These are phyloP conservation scores for Cicer arietinum DNA, from an alignment of 306 rosid genomes.

Conservation along the genomic window DNA sequence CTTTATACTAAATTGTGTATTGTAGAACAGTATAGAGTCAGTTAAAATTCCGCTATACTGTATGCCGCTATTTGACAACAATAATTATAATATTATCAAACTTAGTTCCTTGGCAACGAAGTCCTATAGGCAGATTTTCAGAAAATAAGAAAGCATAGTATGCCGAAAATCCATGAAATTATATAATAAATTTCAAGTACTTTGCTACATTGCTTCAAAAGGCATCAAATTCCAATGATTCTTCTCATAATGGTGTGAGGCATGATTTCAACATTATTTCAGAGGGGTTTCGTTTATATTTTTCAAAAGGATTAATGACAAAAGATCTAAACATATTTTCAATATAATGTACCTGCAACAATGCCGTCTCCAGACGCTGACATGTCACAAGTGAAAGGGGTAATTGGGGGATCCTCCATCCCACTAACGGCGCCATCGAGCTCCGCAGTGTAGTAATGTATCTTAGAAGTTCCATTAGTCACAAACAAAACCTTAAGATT, in stretches of 20 bases:
- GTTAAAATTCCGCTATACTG: too few relatives aligned
- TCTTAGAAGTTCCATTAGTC: slow-evolving; percentile 95
- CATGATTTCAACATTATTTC: slow-evolving; percentile 20
- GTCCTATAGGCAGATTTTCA: neutral
- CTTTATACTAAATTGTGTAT: too few relatives aligned
- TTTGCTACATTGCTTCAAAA: slow-evolving; percentile 37
- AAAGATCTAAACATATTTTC: slow-evolving; percentile 28
- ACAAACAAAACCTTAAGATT: slow-evolving; percentile 90
- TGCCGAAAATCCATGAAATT: slow-evolving; percentile 1
- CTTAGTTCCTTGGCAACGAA: slow-evolving; percentile 4
- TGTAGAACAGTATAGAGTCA: too few relatives aligned
- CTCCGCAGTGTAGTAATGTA: slow-evolving; percentile 87
- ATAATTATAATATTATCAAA: neutral
- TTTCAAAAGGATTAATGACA: slow-evolving; percentile 16
- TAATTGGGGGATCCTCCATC: slow-evolving; percentile 87
- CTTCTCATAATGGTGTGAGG: slow-evolving; percentile 13
- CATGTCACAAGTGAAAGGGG: slow-evolving; percentile 83
- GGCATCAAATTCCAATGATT: slow-evolving; percentile 22
- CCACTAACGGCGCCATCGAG: slow-evolving; percentile 75
- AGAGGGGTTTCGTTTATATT: slow-evolving; percentile 12
- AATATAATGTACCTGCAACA: slow-evolving; percentile 73
- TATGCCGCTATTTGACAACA: too few relatives aligned
- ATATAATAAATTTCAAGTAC: neutral
- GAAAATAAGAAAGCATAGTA: slow-evolving; percentile 30
- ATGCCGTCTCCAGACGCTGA: slow-evolving; percentile 97